Conservation (phyloP, 2,329 filamentous ascomycete genomes). For the Botrytis aclada region DNA sequence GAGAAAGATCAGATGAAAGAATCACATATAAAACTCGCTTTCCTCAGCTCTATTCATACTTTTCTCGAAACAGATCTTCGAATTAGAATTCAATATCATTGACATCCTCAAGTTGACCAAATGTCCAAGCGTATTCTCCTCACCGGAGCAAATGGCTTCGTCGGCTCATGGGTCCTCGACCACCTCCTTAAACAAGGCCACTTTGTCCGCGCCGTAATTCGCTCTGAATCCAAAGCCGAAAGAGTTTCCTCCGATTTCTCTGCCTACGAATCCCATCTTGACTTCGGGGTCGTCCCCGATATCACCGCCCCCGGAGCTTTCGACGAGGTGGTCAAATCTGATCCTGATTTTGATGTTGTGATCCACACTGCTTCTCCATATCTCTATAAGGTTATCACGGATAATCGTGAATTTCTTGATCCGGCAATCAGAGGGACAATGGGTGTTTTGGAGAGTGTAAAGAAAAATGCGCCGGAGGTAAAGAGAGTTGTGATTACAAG, state of each 20-base stretch:
- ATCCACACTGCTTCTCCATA: constrained; percentile 66
- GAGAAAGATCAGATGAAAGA: background rate
- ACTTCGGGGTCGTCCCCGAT: constrained; percentile 62
- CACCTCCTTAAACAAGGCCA: constrained; percentile 30
- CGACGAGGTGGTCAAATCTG: constrained; percentile 55
- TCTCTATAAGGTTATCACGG: constrained; percentile 35
- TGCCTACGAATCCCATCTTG: constrained; percentile 33
- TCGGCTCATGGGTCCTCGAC: constrained; percentile 35
- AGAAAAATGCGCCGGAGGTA: constrained; percentile 55
- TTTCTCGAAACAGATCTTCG: background rate
- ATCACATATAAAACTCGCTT: background rate
- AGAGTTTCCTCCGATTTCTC: constrained; percentile 42
- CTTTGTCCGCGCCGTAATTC: constrained; percentile 44
- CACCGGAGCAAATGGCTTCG: constrained; percentile 37
- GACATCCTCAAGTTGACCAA: background rate
- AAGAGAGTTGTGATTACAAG: constrained; percentile 65
- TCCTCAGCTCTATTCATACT: background rate
- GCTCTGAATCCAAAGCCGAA: constrained; percentile 45
- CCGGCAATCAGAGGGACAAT: constrained; percentile 59
- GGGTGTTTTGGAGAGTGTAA: constrained; percentile 69
- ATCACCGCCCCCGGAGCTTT: constrained; percentile 70
- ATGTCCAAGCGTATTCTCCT: constrained; percentile 34
- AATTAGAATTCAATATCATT: background rate
- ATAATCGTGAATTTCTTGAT: constrained; percentile 44
- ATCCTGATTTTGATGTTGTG: constrained; percentile 52